phyloP scores from a whole-genome alignment of 768 basidiomycete species.

The Podaxis sp. region DNA sequence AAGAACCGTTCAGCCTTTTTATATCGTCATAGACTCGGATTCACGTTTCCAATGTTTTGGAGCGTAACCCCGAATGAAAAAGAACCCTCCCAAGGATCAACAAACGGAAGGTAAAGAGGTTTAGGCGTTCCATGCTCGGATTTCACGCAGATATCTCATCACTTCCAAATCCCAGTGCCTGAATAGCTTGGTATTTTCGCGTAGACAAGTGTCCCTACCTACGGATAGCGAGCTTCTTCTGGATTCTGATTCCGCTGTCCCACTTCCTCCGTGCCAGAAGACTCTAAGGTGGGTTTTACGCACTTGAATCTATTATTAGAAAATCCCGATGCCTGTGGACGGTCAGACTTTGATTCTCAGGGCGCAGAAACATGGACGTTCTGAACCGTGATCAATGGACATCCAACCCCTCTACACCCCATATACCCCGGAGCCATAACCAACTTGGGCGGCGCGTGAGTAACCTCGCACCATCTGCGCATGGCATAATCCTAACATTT shows the following conservation, averaged over 20 bases:
- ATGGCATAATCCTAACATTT: slow-evolving; percentile 1
- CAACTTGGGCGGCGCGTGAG: neutral
- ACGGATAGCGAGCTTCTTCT: slow-evolving; percentile 1
- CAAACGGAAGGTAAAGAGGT: neutral
- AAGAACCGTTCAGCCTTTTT: neutral
- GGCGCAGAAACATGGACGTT: too few relatives aligned
- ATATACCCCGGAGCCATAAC: neutral
- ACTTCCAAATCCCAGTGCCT: slow-evolving; percentile 13
- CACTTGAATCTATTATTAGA: neutral
- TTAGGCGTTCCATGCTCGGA: slow-evolving; percentile 11
- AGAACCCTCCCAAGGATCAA: slow-evolving; percentile 5
- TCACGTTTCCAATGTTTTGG: neutral
- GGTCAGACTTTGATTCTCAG: neutral
- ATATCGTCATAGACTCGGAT: neutral
- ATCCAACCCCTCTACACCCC: neutral
- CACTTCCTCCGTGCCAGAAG: neutral
- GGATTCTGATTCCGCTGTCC: neutral
- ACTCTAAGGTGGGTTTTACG: neutral
- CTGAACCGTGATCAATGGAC: neutral
- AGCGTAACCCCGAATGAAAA: slow-evolving; percentile 10
- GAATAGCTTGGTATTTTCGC: neutral
- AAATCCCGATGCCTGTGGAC: neutral
- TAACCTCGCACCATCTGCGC: neutral
- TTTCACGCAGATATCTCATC: slow-evolving; percentile 9
- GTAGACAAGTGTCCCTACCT: slow-evolving; percentile 5